These are phyloP conservation scores for Didymella keratinophila DNA, from an alignment of 2,329 filamentous ascomycete genomes.

Conservation along the genomic window DNA sequence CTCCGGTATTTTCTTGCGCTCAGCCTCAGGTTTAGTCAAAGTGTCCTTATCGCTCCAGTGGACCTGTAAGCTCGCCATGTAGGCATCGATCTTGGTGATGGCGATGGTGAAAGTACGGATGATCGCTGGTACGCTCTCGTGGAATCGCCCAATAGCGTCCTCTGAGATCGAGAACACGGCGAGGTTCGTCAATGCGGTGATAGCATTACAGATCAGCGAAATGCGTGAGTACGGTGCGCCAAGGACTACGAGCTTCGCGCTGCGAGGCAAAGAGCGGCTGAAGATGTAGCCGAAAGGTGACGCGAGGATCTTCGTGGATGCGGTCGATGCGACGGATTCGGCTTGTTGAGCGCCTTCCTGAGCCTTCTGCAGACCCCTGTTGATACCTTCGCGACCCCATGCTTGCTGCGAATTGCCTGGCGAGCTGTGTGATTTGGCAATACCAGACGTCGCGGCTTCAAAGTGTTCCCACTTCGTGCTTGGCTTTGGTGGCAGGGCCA, in stretches of 20 bases:
- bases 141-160: slow-evolving; percentile 86
- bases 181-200: slow-evolving; percentile 73
- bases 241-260: slow-evolving; percentile 72
- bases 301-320: slow-evolving; percentile 36
- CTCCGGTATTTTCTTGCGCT: slow-evolving; percentile 61
- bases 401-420: slow-evolving; percentile 47
- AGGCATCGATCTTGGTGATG: slow-evolving; percentile 73
- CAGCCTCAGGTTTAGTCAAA: slow-evolving; percentile 53
- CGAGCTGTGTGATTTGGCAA: slow-evolving; percentile 53
- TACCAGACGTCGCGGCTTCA: slow-evolving; percentile 49
- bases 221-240: slow-evolving; percentile 75
- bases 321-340: slow-evolving; percentile 37
- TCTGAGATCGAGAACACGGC: slow-evolving; percentile 78
- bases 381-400: slow-evolving; percentile 46
- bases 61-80: slow-evolving; percentile 65
- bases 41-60: slow-evolving; percentile 83
- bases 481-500: slow-evolving; percentile 52
- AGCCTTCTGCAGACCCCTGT: slow-evolving; percentile 44
- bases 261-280: slow-evolving; percentile 71
- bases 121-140: slow-evolving; percentile 77
- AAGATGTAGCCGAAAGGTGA: slow-evolving; percentile 72
- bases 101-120: slow-evolving; percentile 75
- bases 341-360: slow-evolving; percentile 39
- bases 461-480: slow-evolving; percentile 45
- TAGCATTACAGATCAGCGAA: slow-evolving; percentile 57